phyloP scores from a whole-genome alignment of 148 eudicot species.

The Cornus kousa region DNA sequence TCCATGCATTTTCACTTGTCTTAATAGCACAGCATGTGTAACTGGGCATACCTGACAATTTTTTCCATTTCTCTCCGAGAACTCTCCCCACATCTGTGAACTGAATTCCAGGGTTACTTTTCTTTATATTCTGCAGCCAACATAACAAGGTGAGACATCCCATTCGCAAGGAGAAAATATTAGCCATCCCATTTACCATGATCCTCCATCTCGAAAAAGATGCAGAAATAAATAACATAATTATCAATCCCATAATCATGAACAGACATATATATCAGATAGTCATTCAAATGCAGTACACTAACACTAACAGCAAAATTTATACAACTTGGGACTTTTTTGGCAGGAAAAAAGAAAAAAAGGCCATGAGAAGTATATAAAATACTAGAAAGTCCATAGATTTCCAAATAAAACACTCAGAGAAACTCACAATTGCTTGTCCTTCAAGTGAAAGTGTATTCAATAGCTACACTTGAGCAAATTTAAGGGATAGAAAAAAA shows the following conservation, averaged over 20 bases:
- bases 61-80: conserved; percentile 83
- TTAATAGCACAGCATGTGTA: conserved; percentile 1
- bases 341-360: no score
- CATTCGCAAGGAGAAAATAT: not conserved
- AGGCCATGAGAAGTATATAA: no score
- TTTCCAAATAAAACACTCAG: not conserved
- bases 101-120: conserved; percentile 63
- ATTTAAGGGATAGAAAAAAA: not conserved
- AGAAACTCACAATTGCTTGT: not conserved
- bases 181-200: no score
- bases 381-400: not conserved
- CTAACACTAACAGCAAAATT: no score
- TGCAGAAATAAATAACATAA: not conserved
- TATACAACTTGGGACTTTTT: no score
- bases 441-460: not conserved
- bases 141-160: not conserved
- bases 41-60: conserved; percentile 50
- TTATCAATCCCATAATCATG: not conserved
- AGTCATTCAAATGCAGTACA: not conserved
- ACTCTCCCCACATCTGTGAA: conserved; percentile 61
- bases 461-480: not conserved
- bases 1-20: not conserved
- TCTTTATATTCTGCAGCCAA: conserved; percentile 60
- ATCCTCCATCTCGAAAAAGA: no score
- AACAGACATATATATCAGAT: not conserved